Evolutionary conservation across 2,329 filamentous ascomycete species (phyloP), one percentile per base, ranked within the genome.

Genomic region (Endothia cerciana): DNA sequence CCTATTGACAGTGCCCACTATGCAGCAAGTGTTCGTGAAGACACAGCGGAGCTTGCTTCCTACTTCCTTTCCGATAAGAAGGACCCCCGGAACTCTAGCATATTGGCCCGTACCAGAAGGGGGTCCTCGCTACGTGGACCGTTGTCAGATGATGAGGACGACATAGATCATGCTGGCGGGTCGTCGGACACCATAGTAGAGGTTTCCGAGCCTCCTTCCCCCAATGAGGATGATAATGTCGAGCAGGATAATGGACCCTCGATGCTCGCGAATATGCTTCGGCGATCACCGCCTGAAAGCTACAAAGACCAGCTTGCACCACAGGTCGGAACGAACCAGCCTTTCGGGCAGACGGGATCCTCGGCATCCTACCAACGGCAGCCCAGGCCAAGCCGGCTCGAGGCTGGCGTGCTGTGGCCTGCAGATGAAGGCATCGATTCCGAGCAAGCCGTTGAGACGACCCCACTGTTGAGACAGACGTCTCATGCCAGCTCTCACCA

Each of bases 31-130:
- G 90, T 97, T 49, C 90, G 93, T 69, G 90, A 95, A 77, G 90
- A 95, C 74, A 96, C 93, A 2, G 92, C 93, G 61, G 92, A 97
- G 77, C 83, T 97, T 65, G 93, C 93, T 53, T 92, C 87, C 22
- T 93, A 94, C 75, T 89, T 92, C 60, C 84, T 97, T 36, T 89
- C 89, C 47, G 87, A 91, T 71, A 83, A 84, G 71, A 78, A 82
- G 65, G 76, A 79, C 65, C 76, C 75, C 40, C 78, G 77, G 53
- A 80, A 76, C 67, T 77, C 81, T 4, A 78, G 80, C 11, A 83
- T 87, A 66, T 77, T 87, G 55, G 71, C 72, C 41, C 77, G 76
- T 57, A 75, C 76, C 63, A 76, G 75, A 5, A 41, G 47, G 43
- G 66, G 63, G 19, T 53, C 43, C 13, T 38, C 65, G 19, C 49